Percentiles rank a stretch among this genome's conserved stretches.
Conservation (phyloP, 2,329 filamentous ascomycete species). For the Aspergillus sp. region DNA sequence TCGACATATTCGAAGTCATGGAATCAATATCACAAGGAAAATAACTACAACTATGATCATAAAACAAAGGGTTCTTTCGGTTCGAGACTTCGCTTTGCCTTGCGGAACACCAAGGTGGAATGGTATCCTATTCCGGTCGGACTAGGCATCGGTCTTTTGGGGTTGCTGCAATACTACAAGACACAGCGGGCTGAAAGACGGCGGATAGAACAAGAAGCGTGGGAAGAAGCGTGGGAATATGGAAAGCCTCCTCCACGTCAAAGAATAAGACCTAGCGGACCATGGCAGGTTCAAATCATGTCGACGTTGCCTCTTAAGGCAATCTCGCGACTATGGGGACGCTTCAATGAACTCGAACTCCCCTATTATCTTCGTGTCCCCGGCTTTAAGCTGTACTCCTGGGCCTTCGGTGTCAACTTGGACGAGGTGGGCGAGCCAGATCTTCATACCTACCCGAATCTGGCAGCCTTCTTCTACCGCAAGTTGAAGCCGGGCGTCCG, state of each 20-base stretch:
- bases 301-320: constrained; percentile 88
- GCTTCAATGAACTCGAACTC: constrained; percentile 83
- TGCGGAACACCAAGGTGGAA: constrained; percentile 63
- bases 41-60: constrained; percentile 27
- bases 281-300: constrained; percentile 93
- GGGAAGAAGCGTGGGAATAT: constrained; percentile 28
- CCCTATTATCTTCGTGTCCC: constrained; percentile 84
- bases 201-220: constrained; percentile 44
- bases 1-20: constrained; percentile 35
- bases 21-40: constrained; percentile 36
- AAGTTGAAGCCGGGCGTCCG: constrained; percentile 83
- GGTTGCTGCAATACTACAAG: constrained; percentile 78
- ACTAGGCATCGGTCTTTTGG: constrained; percentile 78
- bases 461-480: constrained; percentile 96
- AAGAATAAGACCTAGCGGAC: constrained; percentile 73
- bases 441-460: constrained; percentile 83
- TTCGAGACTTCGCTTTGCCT: constrained; percentile 53
- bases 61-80: constrained; percentile 49
- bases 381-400: constrained; percentile 88
- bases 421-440: constrained; percentile 84
- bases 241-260: constrained; percentile 47
- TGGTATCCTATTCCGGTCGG: constrained; percentile 91
- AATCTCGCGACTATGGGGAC: constrained; percentile 82
- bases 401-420: constrained; percentile 84
- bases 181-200: constrained; percentile 51